These are phyloP conservation scores for Dendrobium chrysotoxum DNA, from an alignment of 106 monocot species.

Conservation along the genomic window DNA sequence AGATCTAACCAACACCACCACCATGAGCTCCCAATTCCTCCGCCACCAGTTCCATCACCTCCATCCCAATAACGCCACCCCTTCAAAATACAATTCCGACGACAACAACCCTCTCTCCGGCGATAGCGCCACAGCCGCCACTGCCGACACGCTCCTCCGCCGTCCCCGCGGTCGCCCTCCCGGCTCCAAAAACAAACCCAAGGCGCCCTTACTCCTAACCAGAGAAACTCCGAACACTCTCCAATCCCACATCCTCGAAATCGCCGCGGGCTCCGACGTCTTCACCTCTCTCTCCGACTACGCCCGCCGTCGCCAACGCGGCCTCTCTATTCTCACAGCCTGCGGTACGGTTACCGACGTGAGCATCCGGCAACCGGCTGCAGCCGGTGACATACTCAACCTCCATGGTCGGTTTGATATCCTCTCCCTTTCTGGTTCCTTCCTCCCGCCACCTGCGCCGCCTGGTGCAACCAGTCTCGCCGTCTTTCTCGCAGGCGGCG, in stretches of 20 bases:
- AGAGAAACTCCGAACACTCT: background rate
- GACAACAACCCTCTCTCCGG: background rate
- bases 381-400: background rate
- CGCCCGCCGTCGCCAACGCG: background rate
- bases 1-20: background rate
- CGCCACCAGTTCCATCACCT: background rate
- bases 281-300: background rate
- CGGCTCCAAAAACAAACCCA: background rate
- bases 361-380: background rate
- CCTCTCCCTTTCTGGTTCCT: conserved; percentile 1
- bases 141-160: background rate
- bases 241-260: conserved; percentile 4
- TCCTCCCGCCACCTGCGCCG: background rate
- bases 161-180: background rate
- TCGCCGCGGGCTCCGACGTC: conserved; percentile 1
- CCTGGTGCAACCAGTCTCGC: background rate
- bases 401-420: background rate
- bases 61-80: background rate
- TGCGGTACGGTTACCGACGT: background rate
- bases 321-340: background rate
- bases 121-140: background rate
- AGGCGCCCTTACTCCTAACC: background rate
- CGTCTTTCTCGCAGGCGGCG: background rate
- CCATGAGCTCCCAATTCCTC: background rate
- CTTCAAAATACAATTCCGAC: background rate